Conservation (phyloP, 2,329 filamentous ascomycete genomes). For the Apiospora koreana region DNA sequence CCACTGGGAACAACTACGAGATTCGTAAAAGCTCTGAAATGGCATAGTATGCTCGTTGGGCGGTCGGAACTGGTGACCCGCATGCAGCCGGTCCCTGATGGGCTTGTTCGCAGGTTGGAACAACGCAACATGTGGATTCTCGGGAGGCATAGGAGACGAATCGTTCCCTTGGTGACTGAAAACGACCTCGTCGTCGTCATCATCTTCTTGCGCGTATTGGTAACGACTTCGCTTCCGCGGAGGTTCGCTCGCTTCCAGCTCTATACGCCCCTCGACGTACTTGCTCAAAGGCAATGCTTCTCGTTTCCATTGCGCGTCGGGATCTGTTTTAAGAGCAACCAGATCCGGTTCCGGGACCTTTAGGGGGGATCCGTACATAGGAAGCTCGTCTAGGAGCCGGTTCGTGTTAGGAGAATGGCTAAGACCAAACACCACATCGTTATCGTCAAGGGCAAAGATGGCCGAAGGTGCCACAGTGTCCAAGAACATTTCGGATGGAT, state of each 20-base stretch:
- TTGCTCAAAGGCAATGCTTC: slow-evolving; percentile 85
- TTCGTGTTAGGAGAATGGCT: slow-evolving; percentile 74
- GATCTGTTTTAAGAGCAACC: slow-evolving; percentile 58
- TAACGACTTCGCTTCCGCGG: slow-evolving; percentile 81
- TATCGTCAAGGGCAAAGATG: slow-evolving; percentile 79
- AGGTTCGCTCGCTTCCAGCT: slow-evolving; percentile 64
- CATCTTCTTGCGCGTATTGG: slow-evolving; percentile 73
- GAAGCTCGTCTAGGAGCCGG: slow-evolving; percentile 76
- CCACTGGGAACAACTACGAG: slow-evolving; percentile 86
- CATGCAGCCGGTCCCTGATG: slow-evolving; percentile 86
- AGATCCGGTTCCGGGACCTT: slow-evolving; percentile 60
- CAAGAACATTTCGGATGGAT: slow-evolving; percentile 30
- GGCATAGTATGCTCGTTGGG: slow-evolving; percentile 93
- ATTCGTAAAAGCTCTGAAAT: slow-evolving; percentile 86
- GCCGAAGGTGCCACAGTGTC: slow-evolving; percentile 68
- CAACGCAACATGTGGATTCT: slow-evolving; percentile 77
- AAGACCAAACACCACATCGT: slow-evolving; percentile 79
- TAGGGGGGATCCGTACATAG: slow-evolving; percentile 71
- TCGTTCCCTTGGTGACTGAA: slow-evolving; percentile 33
- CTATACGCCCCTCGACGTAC: slow-evolving; percentile 79
- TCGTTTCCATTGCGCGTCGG: slow-evolving; percentile 72
- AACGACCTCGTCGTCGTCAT: slow-evolving; percentile 48
- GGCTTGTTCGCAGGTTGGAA: slow-evolving; percentile 89
- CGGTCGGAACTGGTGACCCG: slow-evolving; percentile 88
- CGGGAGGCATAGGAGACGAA: slow-evolving; percentile 57